Conservation (phyloP, 352 stramenopile genomes). For the Halophytophthora polymorphica region DNA sequence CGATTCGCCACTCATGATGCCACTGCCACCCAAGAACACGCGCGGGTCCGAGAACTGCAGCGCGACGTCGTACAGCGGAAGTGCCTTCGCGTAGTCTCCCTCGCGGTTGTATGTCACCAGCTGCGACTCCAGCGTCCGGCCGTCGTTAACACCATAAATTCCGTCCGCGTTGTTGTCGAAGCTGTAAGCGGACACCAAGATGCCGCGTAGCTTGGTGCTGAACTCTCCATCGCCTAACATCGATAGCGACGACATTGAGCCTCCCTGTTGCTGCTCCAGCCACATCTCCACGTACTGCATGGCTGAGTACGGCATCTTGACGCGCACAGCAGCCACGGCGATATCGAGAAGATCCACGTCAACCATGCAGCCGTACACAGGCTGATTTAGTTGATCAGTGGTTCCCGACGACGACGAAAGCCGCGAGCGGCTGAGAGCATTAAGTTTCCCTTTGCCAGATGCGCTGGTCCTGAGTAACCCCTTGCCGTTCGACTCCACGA, state of each 20-base stretch:
- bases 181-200: slow-evolving; percentile 65
- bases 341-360: slow-evolving; percentile 65
- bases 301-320: slow-evolving; percentile 86
- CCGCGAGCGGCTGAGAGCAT: slow-evolving; percentile 9
- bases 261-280: slow-evolving; percentile 59
- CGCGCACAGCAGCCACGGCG: slow-evolving; percentile 53
- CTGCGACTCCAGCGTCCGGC: slow-evolving; percentile 60
- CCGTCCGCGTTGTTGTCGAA: slow-evolving; percentile 66
- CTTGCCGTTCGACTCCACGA: slow-evolving; percentile 62
- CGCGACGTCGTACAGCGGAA: slow-evolving; percentile 73
- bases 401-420: not conserved
- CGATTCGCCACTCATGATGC: slow-evolving; percentile 1
- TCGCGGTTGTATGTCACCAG: slow-evolving; percentile 75
- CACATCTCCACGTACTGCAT: slow-evolving; percentile 91
- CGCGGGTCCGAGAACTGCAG: slow-evolving; percentile 49
- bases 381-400: slow-evolving; percentile 16
- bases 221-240: slow-evolving; percentile 23
- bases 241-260: slow-evolving; percentile 40
- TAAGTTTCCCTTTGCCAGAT: slow-evolving; percentile 14
- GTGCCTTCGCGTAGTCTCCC: slow-evolving; percentile 46
- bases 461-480: slow-evolving; percentile 2
- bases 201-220: slow-evolving; percentile 34
- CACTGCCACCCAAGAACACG: not conserved
- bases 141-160: slow-evolving; percentile 81
- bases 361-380: slow-evolving; percentile 56